Base-by-base conservation (phyloP, 2,329 filamentous ascomycete genomes). In the Fusarium sp. region DNA sequence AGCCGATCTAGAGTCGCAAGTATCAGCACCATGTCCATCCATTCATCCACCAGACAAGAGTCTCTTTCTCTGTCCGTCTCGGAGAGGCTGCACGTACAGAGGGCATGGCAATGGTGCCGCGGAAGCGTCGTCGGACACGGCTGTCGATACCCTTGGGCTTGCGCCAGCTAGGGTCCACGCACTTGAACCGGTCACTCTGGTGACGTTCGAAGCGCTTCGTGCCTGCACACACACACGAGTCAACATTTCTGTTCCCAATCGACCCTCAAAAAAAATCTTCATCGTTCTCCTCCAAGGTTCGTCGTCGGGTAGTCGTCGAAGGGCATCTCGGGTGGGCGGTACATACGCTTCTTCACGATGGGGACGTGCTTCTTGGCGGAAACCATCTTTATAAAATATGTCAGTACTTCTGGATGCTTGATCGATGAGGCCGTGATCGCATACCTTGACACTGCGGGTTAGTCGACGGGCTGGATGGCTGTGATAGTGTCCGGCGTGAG, bases 101-200 rank as follows among this genome's bases (percentile, higher is more conserved):
- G 88, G 96, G 96, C 96, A 99, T 98, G 84, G 92, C 91, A 87
- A 93, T 93, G 89, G 94, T 94, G 84, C 96, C 94, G 89, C 94
- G 95, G 91, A 99, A 99, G 80, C 96, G 94, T 91, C 96, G 92
- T 86, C 96, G 94, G 85, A 99, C 96, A 83, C 94, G 90, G 90
- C 95, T 97, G 89, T 99, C 96, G 88, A 99, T 99, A 94, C 96
- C 96, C 94, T 99, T 99, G 81, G 96, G 96, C 92, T 98, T 99
- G 89, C 96, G 93, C 96, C 96, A 99, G 91, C 91, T 93, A 80
- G 93, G 85, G 84, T 90, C 92, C 80, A 98, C 92, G 85, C 96
- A 93, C 89, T 92, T 98, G 91, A 97, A 99, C 85, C 93, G 93
- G 88, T 98, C 96, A 87, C 91, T 94, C 92, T 99, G 96, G 90